Conservation (phyloP, 176 grass and related monocot genomes). For the Musa itinerans region DNA sequence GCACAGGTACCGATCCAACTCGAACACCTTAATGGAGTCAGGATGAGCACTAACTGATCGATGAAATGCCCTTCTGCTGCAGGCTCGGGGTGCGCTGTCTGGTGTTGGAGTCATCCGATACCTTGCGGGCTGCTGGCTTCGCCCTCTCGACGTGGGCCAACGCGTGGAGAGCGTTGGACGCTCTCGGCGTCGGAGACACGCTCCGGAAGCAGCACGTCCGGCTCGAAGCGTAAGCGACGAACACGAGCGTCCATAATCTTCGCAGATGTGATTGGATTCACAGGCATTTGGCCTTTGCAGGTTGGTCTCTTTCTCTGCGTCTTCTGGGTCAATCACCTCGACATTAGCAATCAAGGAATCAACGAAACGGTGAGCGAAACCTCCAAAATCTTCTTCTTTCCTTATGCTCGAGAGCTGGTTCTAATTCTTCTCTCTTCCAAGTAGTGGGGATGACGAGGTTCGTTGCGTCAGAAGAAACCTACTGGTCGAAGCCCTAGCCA, state of each 20-base stretch:
- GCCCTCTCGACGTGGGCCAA: slow-evolving; percentile 44
- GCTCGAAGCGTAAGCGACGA: not conserved
- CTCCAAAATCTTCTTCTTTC: too few relatives aligned
- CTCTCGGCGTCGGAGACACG: slow-evolving; percentile 55
- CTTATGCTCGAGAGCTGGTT: not conserved
- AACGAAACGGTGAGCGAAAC: not conserved
- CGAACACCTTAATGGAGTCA: too few relatives aligned
- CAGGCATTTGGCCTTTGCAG: not conserved
- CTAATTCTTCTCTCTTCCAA: not conserved
- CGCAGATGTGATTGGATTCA: not conserved
- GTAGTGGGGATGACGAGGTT: slow-evolving; percentile 20
- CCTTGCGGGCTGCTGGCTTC: slow-evolving; percentile 48
- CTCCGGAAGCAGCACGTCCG: slow-evolving; percentile 44
- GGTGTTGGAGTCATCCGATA: slow-evolving; percentile 71
- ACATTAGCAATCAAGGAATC: not conserved
- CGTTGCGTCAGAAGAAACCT: slow-evolving; percentile 47
- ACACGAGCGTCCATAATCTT: not conserved
- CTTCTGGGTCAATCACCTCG: not conserved
- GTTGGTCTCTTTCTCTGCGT: not conserved
- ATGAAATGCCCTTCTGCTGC: not conserved
- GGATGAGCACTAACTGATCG: too few relatives aligned
- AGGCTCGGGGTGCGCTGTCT: slow-evolving; percentile 54
- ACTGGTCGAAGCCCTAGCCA: slow-evolving; percentile 36
- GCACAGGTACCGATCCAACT: slow-evolving; percentile 20
- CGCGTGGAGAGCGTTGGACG: slow-evolving; percentile 55